Conservation (phyloP, 345 rosid species). For the Acer saccharum region DNA sequence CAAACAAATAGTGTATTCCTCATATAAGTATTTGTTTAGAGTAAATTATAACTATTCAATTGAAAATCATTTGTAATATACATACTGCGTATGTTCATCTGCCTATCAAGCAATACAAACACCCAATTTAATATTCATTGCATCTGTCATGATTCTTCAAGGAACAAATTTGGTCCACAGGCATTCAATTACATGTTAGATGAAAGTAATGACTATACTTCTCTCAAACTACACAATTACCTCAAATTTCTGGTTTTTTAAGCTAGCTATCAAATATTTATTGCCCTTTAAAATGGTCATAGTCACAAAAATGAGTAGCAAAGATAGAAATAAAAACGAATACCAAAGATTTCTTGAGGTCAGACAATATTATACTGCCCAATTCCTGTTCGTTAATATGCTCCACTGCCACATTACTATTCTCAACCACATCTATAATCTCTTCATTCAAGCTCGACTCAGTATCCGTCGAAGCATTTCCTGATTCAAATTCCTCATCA, state of each 20-base stretch:
- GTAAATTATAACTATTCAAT: not conserved
- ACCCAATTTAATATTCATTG: not conserved
- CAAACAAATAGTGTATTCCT: not conserved
- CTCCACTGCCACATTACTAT: conserved; percentile 29
- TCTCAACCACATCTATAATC: conserved; percentile 14
- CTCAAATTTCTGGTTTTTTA: not conserved
- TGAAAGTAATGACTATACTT: not conserved
- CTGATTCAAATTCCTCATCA: conserved; percentile 48
- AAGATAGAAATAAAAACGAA: not conserved
- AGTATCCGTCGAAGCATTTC: conserved; percentile 26
- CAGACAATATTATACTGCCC: conserved; percentile 34
- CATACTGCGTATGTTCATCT: not conserved
- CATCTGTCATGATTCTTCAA: not conserved
- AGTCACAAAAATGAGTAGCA: not conserved
- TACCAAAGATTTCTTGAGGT: conserved; percentile 58
- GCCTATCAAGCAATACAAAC: not conserved
- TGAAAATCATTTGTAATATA: not conserved
- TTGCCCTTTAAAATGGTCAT: too few species aligned
- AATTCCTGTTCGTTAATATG: conserved; percentile 28
- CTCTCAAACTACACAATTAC: not conserved
- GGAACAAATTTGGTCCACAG: not conserved
- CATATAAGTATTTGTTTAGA: not conserved
- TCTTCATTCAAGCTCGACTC: conserved; percentile 27
- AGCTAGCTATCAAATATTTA: too few species aligned
- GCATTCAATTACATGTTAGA: not conserved